Base-by-base conservation (phyloP, 352 stramenopile species). In the Phytophthora europaea region DNA sequence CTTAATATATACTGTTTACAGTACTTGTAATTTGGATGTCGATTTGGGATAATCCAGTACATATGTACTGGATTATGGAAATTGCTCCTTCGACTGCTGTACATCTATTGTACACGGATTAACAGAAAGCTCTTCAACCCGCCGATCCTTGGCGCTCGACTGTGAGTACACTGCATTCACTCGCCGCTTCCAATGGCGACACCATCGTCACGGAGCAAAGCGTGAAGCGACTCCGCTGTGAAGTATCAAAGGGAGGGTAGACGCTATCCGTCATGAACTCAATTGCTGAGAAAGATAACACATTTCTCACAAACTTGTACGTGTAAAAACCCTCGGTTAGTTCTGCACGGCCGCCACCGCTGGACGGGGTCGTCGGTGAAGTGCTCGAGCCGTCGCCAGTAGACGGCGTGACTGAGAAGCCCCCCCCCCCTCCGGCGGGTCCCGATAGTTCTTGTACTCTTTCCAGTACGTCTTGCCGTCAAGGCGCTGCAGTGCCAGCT, bases 381-480 rank as follows among this genome's bases (percentile, higher is more conserved):
- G 40, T 58, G 40, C 10, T 50, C 43, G 67, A 74, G 16, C 47
- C 61, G 26, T 51, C 58, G 55, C 72, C 33, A 38, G 73, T 67
- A 3, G 63, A 70, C 9, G 67, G 68, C 1, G 56, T 34, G 58
- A 61, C 45, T 72, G 61, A 23, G 58, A 56, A 26, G 23, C 23
- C 23, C 23, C 23, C 2, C 23, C 57, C 70, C 40, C 65, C 62
- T 10, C 66, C 64, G 13, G 61, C 72, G n/a, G 70, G 61, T n/a
- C 73, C 74, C 26, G 67, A 67, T 22, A 81, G 38, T 81, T 76
- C 61, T 78, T 83, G 72, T 83, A 83, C 8, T 65, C 65, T 33
- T 83, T 69, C 76, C 76, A 80, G 4, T 67, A 43, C 20, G 69
- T 64, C 65, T 78, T 61, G 31, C 65, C 50, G n/a, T 79, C 53